These are phyloP conservation scores for Suillus brevipes DNA, from an alignment of 768 basidiomycete species.

Conservation along the genomic window DNA sequence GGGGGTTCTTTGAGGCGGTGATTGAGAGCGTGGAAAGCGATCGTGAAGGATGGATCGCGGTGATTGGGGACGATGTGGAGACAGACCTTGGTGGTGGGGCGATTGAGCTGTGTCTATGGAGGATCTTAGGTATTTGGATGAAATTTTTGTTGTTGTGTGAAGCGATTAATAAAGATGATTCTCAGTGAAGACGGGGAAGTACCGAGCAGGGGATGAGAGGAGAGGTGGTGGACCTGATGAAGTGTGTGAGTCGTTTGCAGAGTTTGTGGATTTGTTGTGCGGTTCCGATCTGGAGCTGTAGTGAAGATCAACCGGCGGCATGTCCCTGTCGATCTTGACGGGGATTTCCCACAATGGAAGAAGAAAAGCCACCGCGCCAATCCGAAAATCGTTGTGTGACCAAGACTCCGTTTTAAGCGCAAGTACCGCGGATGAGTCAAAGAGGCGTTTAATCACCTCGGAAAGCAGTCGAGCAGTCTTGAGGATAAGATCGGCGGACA, in stretches of 20 bases:
- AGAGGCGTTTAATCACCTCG: slow-evolving; percentile 4
- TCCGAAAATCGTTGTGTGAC: slow-evolving; percentile 18
- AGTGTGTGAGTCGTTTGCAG: slow-evolving; percentile 52
- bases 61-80: slow-evolving; percentile 68
- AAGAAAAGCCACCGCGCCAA: slow-evolving; percentile 18
- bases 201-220: slow-evolving; percentile 58
- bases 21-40: slow-evolving; percentile 41
- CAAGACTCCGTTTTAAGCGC: slow-evolving; percentile 26
- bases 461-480: neutral
- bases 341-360: slow-evolving; percentile 9
- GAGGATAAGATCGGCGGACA: slow-evolving; percentile 40
- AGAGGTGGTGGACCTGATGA: slow-evolving; percentile 51
- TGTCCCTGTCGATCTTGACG: slow-evolving; percentile 13
- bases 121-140: slow-evolving; percentile 53
- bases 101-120: slow-evolving; percentile 56
- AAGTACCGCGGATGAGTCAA: neutral
- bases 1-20: slow-evolving; percentile 58
- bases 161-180: slow-evolving; percentile 2
- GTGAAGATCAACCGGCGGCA: slow-evolving; percentile 3
- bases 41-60: slow-evolving; percentile 37
- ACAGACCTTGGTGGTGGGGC: slow-evolving; percentile 68
- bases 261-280: slow-evolving; percentile 50
- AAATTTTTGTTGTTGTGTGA: slow-evolving; percentile 11
- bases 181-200: slow-evolving; percentile 69
- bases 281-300: slow-evolving; percentile 7